Percentiles rank a stretch among this genome's conserved stretches.
phyloP scores from a whole-genome alignment of 495 filamentous ascomycete genomes.

The Talaromyces wortmannii region DNA sequence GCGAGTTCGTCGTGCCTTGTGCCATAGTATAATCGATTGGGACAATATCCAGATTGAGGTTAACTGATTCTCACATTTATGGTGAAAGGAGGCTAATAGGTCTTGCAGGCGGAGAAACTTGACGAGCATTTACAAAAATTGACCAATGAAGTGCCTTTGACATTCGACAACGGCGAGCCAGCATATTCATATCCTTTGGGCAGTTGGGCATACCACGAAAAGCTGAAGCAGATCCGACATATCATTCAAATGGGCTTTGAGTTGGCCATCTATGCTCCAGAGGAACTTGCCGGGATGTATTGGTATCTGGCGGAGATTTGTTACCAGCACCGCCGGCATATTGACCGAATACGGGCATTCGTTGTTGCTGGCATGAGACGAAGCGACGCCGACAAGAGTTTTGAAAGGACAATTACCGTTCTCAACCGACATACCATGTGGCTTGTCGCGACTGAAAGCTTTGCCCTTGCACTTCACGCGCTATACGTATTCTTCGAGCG shows the following conservation, averaged over 20 bases:
- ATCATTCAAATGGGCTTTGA: conserved; percentile 95
- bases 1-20: conserved; percentile 74
- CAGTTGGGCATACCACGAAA: conserved; percentile 85
- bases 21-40: conserved; percentile 75
- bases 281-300: conserved; percentile 87
- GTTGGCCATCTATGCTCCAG: conserved; percentile 76
- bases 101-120: conserved; percentile 57
- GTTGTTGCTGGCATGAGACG: conserved; percentile 5
- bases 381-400: conserved; percentile 22
- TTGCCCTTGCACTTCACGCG: conserved; percentile 60
- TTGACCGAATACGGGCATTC: conserved; percentile 67
- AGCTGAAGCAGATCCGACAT: conserved; percentile 78
- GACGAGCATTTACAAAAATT: conserved; percentile 63
- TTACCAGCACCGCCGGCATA: conserved; percentile 44
- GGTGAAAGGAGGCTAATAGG: not conserved
- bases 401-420: conserved; percentile 48
- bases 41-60: conserved; percentile 79
- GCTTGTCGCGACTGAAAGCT: conserved; percentile 58
- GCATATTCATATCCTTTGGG: conserved; percentile 68
- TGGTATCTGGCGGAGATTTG: conserved; percentile 58
- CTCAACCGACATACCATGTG: conserved; percentile 59
- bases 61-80: conserved; percentile 3
- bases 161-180: conserved; percentile 34
- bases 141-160: conserved; percentile 53
- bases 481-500: conserved; percentile 63